Evolutionary conservation across 306 rosid species (phyloP).

Genomic region (Prunus mume): DNA sequence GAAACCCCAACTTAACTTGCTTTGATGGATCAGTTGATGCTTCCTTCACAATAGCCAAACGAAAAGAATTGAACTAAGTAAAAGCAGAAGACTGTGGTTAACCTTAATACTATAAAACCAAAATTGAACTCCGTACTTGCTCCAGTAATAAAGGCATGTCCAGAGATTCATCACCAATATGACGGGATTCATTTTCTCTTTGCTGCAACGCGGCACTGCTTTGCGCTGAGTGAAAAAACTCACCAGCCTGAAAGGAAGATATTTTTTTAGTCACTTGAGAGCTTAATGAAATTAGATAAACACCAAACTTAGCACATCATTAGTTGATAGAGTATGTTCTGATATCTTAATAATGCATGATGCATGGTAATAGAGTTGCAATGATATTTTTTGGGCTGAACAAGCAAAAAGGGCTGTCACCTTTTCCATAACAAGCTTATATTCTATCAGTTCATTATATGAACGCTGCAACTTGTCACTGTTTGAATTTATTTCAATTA

Average conservation of each 20-base stretch:
- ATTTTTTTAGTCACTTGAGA: slow-evolving; percentile 12
- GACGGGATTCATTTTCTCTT: slow-evolving; percentile 59
- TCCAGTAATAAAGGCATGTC: slow-evolving; percentile 64
- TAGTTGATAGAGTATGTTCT: neutral
- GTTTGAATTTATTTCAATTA: slow-evolving; percentile 86
- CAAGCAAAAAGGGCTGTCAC: slow-evolving; percentile 37
- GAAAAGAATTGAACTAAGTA: slow-evolving; percentile 18
- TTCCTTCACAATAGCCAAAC: slow-evolving; percentile 56
- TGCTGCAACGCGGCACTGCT: slow-evolving; percentile 59
- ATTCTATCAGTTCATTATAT: slow-evolving; percentile 81
- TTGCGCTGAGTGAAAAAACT: slow-evolving; percentile 64
- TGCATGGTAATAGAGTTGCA: slow-evolving; percentile 2
- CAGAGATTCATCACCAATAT: slow-evolving; percentile 52
- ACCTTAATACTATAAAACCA: slow-evolving; percentile 15
- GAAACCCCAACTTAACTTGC: slow-evolving; percentile 53
- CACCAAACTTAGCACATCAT: neutral
- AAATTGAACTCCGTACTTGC: slow-evolving; percentile 48
- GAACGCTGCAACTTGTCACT: slow-evolving; percentile 90
- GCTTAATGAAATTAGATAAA: slow-evolving; percentile 7
- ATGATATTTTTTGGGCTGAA: neutral
- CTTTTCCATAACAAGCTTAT: slow-evolving; percentile 87
- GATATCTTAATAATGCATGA: neutral
- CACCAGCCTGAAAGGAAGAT: slow-evolving; percentile 64
- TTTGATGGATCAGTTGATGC: slow-evolving; percentile 54
- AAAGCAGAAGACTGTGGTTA: slow-evolving; percentile 2